These are phyloP conservation scores for Tetragonia tetragonoides DNA, from an alignment of 148 eudicot species.

Conservation along the genomic window DNA sequence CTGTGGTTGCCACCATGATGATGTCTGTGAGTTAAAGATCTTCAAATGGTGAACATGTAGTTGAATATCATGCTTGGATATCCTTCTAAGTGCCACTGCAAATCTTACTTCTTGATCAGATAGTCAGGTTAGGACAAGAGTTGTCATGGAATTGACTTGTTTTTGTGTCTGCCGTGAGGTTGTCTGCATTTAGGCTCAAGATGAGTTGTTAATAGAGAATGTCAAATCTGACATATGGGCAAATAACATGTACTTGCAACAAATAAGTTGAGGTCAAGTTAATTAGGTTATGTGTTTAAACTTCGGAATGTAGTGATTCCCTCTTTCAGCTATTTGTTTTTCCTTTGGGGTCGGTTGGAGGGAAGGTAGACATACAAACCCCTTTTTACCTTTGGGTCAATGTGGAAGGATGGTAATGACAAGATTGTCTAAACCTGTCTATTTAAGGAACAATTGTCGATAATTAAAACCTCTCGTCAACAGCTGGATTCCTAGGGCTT, in stretches of 20 bases:
- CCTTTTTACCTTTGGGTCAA: too few species aligned
- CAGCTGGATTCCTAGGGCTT: too few species aligned
- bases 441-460: too few species aligned
- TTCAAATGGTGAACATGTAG: neutral
- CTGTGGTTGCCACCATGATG: neutral
- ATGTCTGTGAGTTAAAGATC: neutral
- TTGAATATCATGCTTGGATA: neutral
- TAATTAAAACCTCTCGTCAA: too few species aligned
- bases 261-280: neutral
- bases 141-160: neutral
- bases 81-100: neutral
- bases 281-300: neutral
- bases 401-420: too few species aligned
- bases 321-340: neutral
- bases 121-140: neutral
- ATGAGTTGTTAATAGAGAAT: neutral
- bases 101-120: neutral
- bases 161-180: neutral
- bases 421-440: too few species aligned
- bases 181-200: neutral
- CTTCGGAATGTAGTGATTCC: neutral
- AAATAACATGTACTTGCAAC: neutral
- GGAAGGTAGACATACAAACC: too few species aligned
- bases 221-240: too few species aligned
- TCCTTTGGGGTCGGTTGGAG: too few species aligned